Conservation (phyloP, 805 yeast species). For the Maudiozyma saulgeensis region DNA sequence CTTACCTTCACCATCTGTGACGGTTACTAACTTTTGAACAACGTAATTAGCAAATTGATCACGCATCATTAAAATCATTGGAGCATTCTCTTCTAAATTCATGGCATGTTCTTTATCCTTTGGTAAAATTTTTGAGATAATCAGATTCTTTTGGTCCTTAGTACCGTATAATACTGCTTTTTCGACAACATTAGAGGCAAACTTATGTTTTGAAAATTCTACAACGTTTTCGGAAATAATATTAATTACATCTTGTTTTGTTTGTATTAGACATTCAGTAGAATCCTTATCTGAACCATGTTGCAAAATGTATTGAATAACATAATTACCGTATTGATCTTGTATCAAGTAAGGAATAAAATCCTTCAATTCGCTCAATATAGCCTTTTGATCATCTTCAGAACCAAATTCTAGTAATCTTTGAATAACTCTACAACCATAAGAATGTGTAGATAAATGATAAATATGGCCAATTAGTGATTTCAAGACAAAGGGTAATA, state of each 20-base stretch:
- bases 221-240: slow-evolving; percentile 67
- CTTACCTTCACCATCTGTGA: slow-evolving; percentile 61
- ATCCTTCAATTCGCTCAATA: slow-evolving; percentile 62
- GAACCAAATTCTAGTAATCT: slow-evolving; percentile 75
- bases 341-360: slow-evolving; percentile 71
- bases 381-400: slow-evolving; percentile 50
- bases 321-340: slow-evolving; percentile 97
- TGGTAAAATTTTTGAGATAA: slow-evolving; percentile 58
- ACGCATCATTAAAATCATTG: slow-evolving; percentile 87
- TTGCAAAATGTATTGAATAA: slow-evolving; percentile 89
- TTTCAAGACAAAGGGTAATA: slow-evolving; percentile 61
- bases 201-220: slow-evolving; percentile 86
- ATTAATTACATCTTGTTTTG: slow-evolving; percentile 40
- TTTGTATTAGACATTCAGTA: slow-evolving; percentile 33
- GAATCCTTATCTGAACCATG: slow-evolving; percentile 17
- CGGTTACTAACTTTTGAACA: slow-evolving; percentile 85
- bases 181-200: slow-evolving; percentile 96
- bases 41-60: slow-evolving; percentile 98
- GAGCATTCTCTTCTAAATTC: slow-evolving; percentile 50
- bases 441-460: slow-evolving; percentile 87
- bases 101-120: slow-evolving; percentile 38
- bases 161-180: slow-evolving; percentile 76
- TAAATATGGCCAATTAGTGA: slow-evolving; percentile 63
- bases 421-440: slow-evolving; percentile 96
- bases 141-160: slow-evolving; percentile 46